A percentile compares a stretch with the other conserved stretches of the same genome.
Conservation (phyloP, 129 eudicot species). For the Kitagawia praeruptora region DNA sequence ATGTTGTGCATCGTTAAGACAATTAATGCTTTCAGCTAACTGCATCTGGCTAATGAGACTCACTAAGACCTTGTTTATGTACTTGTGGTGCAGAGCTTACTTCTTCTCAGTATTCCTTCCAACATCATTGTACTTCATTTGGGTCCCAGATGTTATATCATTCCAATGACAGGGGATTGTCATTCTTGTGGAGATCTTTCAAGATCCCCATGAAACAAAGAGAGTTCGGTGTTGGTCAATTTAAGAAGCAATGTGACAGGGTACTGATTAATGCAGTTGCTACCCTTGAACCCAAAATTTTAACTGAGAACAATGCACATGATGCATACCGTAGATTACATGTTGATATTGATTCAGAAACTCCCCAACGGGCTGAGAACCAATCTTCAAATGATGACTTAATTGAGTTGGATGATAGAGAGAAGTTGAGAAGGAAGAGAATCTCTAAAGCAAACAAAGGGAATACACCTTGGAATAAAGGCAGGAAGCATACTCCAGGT, state of each 20-base stretch:
- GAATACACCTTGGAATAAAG: conserved; percentile 79
- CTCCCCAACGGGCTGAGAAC: conserved; percentile 13
- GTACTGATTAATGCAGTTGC: conserved; percentile 64
- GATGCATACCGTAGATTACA: conserved; percentile 10
- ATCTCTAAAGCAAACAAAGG: conserved; percentile 89
- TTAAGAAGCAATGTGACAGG: conserved; percentile 18
- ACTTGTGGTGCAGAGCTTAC: conserved; percentile 46
- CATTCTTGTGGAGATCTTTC: conserved; percentile 32
- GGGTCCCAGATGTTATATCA: conserved; percentile 30
- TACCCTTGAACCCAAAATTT: conserved; percentile 47
- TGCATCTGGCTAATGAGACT: neutral
- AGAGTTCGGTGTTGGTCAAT: conserved; percentile 5
- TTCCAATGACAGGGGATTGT: conserved; percentile 27
- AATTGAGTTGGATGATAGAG: conserved; percentile 46
- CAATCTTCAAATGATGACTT: conserved; percentile 33
- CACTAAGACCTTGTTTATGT: neutral
- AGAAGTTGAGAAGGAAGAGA: conserved; percentile 74
- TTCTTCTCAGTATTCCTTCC: conserved; percentile 52
- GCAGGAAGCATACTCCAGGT: conserved; percentile 87
- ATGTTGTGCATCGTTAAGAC: neutral
- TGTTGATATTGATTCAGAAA: conserved; percentile 15
- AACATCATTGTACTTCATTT: conserved; percentile 24
- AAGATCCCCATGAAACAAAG: conserved; percentile 13
- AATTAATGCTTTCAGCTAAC: neutral
- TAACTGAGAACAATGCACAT: conserved; percentile 13